Percentiles rank a stretch among this genome's conserved stretches.
phyloP scores from a whole-genome alignment of 257 asterid genomes.

The Leptodermis oblonga region DNA sequence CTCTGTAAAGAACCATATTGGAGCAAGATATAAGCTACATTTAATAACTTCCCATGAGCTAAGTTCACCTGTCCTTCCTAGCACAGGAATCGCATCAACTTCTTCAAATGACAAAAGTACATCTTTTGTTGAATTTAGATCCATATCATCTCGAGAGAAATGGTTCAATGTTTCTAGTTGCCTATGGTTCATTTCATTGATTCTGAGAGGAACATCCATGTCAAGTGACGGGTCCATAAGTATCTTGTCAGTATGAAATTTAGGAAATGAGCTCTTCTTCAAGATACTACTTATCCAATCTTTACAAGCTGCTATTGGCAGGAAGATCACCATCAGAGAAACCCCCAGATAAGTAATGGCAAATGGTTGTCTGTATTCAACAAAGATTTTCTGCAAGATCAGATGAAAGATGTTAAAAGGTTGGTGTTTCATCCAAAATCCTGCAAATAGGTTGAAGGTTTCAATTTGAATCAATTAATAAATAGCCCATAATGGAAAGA shows the following conservation, averaged over 20 bases:
- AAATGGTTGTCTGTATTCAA: conserved; percentile 72
- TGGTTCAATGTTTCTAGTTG: conserved; percentile 33
- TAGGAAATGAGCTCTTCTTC: conserved; percentile 27
- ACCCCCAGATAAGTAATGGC: conserved; percentile 72
- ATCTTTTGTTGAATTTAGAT: conserved; percentile 41
- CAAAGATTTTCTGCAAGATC: conserved; percentile 57
- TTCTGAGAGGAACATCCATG: conserved; percentile 33
- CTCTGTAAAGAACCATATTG: conserved; percentile 75
- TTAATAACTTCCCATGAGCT: conserved; percentile 37
- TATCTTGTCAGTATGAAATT: conserved; percentile 19
- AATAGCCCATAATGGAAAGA: background rate
- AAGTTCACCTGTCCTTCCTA: conserved; percentile 28
- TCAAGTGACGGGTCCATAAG: conserved; percentile 26
- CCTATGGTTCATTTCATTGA: conserved; percentile 28
- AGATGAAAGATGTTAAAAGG: conserved; percentile 12
- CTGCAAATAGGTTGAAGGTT: background rate
- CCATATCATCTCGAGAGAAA: conserved; percentile 36
- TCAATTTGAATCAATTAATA: background rate
- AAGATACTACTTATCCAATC: conserved; percentile 44
- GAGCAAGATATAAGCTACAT: conserved; percentile 63
- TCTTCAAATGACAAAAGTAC: conserved; percentile 36
- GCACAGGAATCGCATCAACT: conserved; percentile 35
- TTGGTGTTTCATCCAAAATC: background rate
- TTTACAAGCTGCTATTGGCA: conserved; percentile 61
- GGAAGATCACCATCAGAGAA: conserved; percentile 66